Conservation (phyloP, 345 rosid genomes). For the Aquilaria sinensis region DNA sequence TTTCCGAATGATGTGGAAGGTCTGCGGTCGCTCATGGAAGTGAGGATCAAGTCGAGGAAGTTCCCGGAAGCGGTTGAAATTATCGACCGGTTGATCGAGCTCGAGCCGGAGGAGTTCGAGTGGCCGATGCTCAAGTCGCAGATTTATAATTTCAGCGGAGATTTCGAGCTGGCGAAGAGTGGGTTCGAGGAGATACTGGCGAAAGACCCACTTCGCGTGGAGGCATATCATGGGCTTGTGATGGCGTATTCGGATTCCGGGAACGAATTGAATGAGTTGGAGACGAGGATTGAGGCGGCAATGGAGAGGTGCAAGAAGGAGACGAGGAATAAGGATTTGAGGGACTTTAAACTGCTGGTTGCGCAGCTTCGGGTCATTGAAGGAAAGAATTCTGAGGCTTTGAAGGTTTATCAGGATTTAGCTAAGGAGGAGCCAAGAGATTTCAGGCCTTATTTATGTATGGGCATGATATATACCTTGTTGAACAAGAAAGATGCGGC, state of each 20-base stretch:
- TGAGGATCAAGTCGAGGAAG: conserved; percentile 50
- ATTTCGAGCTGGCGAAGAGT: conserved; percentile 40
- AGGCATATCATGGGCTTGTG: conserved; percentile 73
- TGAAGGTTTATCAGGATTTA: conserved; percentile 70
- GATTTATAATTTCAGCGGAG: conserved; percentile 47
- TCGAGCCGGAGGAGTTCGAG: conserved; percentile 66
- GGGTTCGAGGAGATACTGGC: conserved; percentile 50
- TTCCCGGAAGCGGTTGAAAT: conserved; percentile 45
- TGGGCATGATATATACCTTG: conserved; percentile 71
- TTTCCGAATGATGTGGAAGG: conserved; percentile 40
- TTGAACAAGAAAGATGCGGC: conserved; percentile 70
- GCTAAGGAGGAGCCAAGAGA: conserved; percentile 82
- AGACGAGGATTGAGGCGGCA: conserved; percentile 48
- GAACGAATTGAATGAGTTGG: conserved; percentile 26
- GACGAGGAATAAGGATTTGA: conserved; percentile 45
- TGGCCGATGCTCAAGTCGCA: conserved; percentile 63
- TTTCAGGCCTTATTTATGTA: conserved; percentile 82
- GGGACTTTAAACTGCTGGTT: conserved; percentile 66
- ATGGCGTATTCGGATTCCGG: conserved; percentile 57
- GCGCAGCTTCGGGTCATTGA: conserved; percentile 70
- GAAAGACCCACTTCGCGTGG: conserved; percentile 65
- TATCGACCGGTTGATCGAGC: conserved; percentile 48
- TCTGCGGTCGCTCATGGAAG: conserved; percentile 56
- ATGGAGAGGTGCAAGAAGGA: conserved; percentile 64
- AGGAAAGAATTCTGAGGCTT: conserved; percentile 51